Evolutionary conservation across 352 stramenopile genomes (phyloP).

Genomic region (Nothophytophthora sp.): DNA sequence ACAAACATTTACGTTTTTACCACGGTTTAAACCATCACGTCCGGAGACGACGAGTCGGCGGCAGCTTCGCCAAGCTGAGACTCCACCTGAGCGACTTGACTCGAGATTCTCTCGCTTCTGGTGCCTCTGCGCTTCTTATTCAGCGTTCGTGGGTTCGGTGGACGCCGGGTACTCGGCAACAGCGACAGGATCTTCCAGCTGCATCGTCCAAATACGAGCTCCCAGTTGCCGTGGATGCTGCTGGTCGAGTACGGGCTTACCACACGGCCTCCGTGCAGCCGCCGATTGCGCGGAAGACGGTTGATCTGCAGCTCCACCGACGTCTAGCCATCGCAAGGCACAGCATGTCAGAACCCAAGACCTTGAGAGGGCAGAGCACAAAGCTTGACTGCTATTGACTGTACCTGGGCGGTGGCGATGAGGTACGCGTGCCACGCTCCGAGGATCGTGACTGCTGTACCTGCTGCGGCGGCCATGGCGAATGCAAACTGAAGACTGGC

Average conservation of each 20-base stretch:
- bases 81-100: neutral
- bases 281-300: constrained; percentile 48
- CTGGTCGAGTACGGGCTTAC: constrained; percentile 67
- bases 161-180: constrained; percentile 50
- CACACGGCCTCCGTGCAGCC: constrained; percentile 47
- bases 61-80: neutral
- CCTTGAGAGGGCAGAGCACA: neutral
- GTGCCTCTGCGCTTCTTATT: constrained; percentile 15
- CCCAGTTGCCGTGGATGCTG: constrained; percentile 75
- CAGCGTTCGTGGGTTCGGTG: constrained; percentile 20
- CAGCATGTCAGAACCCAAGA: neutral
- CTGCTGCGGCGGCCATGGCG: constrained; percentile 58
- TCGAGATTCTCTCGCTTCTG: neutral
- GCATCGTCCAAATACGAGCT: constrained; percentile 71
- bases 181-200: constrained; percentile 60
- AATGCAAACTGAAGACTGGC: constrained; percentile 71
- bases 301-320: constrained; percentile 86
- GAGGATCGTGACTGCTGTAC: constrained; percentile 65
- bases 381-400: neutral
- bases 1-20: neutral
- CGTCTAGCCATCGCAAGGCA: constrained; percentile 41
- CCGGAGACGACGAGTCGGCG: constrained; percentile 3
- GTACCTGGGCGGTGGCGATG: constrained; percentile 75
- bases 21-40: constrained; percentile 15
- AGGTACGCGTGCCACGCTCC: constrained; percentile 72